Percentiles rank a stretch among this genome's conserved stretches.
Conservation (phyloP, 441 rosid genomes). For the Biscutella laevigata region DNA sequence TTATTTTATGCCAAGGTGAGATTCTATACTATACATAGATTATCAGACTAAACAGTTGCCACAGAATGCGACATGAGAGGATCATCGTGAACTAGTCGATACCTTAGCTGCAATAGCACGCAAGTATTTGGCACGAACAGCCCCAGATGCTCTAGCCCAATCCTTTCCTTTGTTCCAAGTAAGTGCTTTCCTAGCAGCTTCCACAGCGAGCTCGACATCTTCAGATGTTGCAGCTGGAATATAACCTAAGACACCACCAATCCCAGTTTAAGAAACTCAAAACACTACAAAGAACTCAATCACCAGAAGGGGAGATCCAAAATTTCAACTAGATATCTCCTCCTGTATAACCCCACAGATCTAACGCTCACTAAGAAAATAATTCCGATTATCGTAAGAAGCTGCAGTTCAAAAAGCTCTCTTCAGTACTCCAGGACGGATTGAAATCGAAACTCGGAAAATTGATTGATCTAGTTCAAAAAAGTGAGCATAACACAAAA, state of each 20-base stretch:
- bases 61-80: neutral
- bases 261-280: neutral
- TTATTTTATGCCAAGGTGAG: neutral
- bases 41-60: neutral
- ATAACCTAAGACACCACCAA: slow-evolving; percentile 46
- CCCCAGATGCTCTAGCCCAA: slow-evolving; percentile 76
- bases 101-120: slow-evolving; percentile 98
- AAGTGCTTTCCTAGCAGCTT: slow-evolving; percentile 72
- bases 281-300: neutral
- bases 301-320: neutral
- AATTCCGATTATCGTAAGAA: neutral
- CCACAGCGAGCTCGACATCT: slow-evolving; percentile 89
- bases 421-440: neutral
- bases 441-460: neutral
- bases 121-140: slow-evolving; percentile 74
- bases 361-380: neutral
- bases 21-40: neutral
- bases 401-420: neutral
- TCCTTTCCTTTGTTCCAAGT: slow-evolving; percentile 64
- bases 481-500: neutral
- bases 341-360: neutral
- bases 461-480: neutral
- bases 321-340: neutral
- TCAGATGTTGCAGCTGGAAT: slow-evolving; percentile 90
- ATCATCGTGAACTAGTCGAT: neutral